These are phyloP conservation scores for Phoma sp. DNA, from an alignment of 2,329 filamentous ascomycete species.

Conservation along the genomic window DNA sequence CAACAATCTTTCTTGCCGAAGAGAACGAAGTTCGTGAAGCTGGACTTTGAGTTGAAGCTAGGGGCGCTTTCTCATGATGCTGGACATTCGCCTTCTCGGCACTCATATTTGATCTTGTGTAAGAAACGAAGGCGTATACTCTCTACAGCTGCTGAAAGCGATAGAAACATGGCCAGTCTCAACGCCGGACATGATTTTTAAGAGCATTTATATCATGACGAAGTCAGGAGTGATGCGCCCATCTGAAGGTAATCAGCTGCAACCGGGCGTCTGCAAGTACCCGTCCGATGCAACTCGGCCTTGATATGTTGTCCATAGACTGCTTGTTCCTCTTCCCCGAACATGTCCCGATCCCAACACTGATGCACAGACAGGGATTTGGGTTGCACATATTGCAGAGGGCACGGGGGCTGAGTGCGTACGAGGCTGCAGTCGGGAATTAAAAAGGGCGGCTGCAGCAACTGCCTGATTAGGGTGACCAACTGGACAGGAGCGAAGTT, in stretches of 20 bases:
- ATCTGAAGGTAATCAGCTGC: neutral
- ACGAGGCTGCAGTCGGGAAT: neutral
- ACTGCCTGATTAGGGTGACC: neutral
- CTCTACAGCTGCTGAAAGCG: too few species aligned
- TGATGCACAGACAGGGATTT: neutral
- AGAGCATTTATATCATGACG: neutral
- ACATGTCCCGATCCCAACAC: neutral
- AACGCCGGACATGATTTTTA: neutral
- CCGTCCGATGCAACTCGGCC: conserved; percentile 5
- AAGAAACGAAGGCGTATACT: too few species aligned
- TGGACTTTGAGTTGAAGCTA: neutral
- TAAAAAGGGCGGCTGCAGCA: conserved; percentile 1
- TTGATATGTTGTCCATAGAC: neutral
- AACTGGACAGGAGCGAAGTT: neutral
- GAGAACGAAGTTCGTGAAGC: too few species aligned
- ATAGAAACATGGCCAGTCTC: too few species aligned
- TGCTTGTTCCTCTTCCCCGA: neutral
- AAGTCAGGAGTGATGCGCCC: neutral
- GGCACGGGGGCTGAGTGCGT: neutral
- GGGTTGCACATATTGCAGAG: conserved; percentile 2
- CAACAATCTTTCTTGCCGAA: neutral
- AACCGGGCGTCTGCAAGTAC: neutral
- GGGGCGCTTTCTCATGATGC: neutral
- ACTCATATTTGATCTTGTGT: neutral
- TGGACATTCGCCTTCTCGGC: neutral